Conservation (phyloP, 768 basidiomycete species). For the Amanita pallidorosea region DNA sequence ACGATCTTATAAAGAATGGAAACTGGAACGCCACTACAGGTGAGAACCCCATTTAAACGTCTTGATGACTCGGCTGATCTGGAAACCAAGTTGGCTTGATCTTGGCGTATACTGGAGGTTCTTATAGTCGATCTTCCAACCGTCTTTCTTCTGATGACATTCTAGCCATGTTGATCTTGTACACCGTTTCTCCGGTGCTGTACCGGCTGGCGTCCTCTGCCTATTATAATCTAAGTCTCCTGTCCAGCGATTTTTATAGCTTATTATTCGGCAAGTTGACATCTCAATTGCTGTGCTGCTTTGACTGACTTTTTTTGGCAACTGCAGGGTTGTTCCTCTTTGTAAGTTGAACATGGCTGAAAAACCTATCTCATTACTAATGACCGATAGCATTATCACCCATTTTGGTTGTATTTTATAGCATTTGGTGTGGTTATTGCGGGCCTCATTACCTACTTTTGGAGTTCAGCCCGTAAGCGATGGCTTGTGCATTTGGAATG, state of each 20-base stretch:
- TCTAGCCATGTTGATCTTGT: slow-evolving; percentile 74
- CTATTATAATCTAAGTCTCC: slow-evolving; percentile 74
- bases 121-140: slow-evolving; percentile 6
- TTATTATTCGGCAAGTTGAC: slow-evolving; percentile 53
- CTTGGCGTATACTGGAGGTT: slow-evolving; percentile 27
- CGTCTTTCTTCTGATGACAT: slow-evolving; percentile 7
- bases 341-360: slow-evolving; percentile 18
- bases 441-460: slow-evolving; percentile 80
- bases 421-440: slow-evolving; percentile 60
- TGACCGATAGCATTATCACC: slow-evolving; percentile 54
- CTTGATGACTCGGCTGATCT: slow-evolving; percentile 1
- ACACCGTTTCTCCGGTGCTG: slow-evolving; percentile 76
- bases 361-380: slow-evolving; percentile 3
- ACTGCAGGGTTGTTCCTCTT: slow-evolving; percentile 37
- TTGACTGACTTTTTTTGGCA: not conserved
- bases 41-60: slow-evolving; percentile 21
- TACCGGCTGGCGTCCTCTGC: slow-evolving; percentile 82
- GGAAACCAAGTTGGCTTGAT: slow-evolving; percentile 29
- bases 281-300: slow-evolving; percentile 1
- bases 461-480: slow-evolving; percentile 69
- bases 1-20: slow-evolving; percentile 48
- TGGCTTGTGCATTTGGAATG: not conserved
- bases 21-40: slow-evolving; percentile 68
- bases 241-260: slow-evolving; percentile 86
- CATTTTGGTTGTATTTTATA: slow-evolving; percentile 86